Percentiles rank a stretch among this genome's conserved stretches.
Evolutionary conservation across 2,329 filamentous ascomycete genomes (phyloP).

Genomic region (Stemphylium beticola): DNA sequence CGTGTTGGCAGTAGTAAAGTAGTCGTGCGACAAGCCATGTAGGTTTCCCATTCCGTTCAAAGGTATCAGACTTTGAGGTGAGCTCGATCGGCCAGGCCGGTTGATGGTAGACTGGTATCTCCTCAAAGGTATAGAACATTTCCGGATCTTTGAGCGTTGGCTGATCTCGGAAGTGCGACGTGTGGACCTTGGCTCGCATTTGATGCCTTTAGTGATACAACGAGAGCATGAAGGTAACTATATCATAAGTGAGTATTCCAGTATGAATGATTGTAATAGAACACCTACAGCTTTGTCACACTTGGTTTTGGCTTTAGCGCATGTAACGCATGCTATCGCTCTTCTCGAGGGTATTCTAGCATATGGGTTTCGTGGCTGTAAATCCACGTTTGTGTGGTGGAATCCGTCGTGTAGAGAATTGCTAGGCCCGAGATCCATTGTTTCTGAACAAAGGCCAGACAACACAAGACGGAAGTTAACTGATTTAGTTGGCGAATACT

Average conservation of each 20-base stretch:
- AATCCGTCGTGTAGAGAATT: constrained; percentile 19
- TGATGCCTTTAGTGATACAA: constrained; percentile 45
- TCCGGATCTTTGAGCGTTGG: constrained; percentile 37
- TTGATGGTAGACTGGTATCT: constrained; percentile 33
- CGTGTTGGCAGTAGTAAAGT: constrained; percentile 35
- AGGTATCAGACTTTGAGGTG: constrained; percentile 32
- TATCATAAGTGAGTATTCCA: not conserved
- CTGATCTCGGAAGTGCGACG: constrained; percentile 45
- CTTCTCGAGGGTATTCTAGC: constrained; percentile 40
- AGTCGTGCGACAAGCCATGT: constrained; percentile 36
- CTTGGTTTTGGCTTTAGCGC: constrained; percentile 49
- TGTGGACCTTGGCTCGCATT: constrained; percentile 46
- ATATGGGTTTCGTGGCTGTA: constrained; percentile 35
- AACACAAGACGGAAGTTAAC: not conserved
- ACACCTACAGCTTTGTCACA: constrained; percentile 46
- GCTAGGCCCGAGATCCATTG: constrained; percentile 20
- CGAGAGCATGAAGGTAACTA: constrained; percentile 47
- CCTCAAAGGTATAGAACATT: constrained; percentile 34
- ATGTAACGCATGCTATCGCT: constrained; percentile 49
- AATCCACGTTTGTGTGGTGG: constrained; percentile 16
- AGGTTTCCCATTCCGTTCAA: constrained; percentile 27
- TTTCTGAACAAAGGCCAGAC: constrained; percentile 21
- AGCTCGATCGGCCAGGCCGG: constrained; percentile 22
- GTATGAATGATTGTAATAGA: not conserved
- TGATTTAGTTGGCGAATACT: not conserved